These are phyloP conservation scores for Dryas alaskensis DNA, from an alignment of 306 rosid species.

Conservation along the genomic window DNA sequence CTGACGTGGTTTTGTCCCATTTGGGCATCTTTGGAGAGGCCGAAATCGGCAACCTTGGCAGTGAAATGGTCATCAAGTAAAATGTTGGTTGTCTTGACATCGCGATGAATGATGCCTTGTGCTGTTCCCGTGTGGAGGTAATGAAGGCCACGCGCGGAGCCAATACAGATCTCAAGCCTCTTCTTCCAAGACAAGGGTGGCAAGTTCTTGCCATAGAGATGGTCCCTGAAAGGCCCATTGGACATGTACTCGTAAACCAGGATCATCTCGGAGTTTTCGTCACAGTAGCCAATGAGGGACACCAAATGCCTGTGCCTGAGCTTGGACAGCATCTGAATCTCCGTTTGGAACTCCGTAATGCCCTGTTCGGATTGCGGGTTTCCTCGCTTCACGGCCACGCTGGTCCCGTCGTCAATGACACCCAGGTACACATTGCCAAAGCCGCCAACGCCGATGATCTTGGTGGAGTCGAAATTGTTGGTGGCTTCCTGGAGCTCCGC, in stretches of 20 bases:
- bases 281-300: slow-evolving; percentile 52
- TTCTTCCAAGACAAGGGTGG: slow-evolving; percentile 43
- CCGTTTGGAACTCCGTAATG: slow-evolving; percentile 50
- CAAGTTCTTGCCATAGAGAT: slow-evolving; percentile 43
- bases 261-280: slow-evolving; percentile 52
- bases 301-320: slow-evolving; percentile 53
- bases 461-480: slow-evolving; percentile 44
- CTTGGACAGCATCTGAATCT: slow-evolving; percentile 54
- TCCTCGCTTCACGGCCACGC: slow-evolving; percentile 47
- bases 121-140: slow-evolving; percentile 55
- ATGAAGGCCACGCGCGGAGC: slow-evolving; percentile 51
- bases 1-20: slow-evolving; percentile 53
- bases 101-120: slow-evolving; percentile 52
- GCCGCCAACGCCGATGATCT: slow-evolving; percentile 53
- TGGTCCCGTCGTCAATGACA: slow-evolving; percentile 40
- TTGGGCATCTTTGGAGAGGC: slow-evolving; percentile 41
- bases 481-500: slow-evolving; percentile 49
- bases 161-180: slow-evolving; percentile 46
- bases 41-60: slow-evolving; percentile 51
- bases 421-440: slow-evolving; percentile 49
- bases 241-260: slow-evolving; percentile 55
- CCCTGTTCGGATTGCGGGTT: slow-evolving; percentile 54
- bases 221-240: slow-evolving; percentile 55
- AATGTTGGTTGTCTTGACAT: slow-evolving; percentile 50
- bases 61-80: slow-evolving; percentile 47